Conservation (phyloP, 495 filamentous ascomycete species). For the Geoglossum glabrum region DNA sequence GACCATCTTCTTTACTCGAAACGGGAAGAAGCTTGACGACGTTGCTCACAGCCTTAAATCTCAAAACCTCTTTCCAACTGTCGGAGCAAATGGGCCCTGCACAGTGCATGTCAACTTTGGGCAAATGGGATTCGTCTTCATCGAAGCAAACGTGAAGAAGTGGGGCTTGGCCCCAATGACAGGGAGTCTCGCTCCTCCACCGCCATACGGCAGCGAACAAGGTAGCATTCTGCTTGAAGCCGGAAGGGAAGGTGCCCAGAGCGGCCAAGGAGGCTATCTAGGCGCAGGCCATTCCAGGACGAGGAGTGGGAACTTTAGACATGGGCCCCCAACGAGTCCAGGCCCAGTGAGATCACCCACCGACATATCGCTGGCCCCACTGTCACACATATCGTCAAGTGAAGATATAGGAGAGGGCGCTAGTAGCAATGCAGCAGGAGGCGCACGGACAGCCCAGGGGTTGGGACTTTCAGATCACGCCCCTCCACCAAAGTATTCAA, state of each 20-base stretch:
- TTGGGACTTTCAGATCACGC: neutral
- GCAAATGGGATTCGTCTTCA: conserved; percentile 93
- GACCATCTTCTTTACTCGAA: conserved; percentile 93
- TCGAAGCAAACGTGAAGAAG: conserved; percentile 98
- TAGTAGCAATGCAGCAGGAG: conserved; percentile 26
- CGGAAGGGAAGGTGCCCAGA: conserved; percentile 43
- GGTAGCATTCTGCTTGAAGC: conserved; percentile 87
- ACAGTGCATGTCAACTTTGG: conserved; percentile 93
- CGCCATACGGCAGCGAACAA: conserved; percentile 89
- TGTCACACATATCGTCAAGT: conserved; percentile 48
- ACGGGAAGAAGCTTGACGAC: conserved; percentile 92
- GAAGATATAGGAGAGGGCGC: conserved; percentile 61
- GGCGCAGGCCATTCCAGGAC: conserved; percentile 22
- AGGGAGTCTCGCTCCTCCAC: conserved; percentile 81
- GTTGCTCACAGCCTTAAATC: conserved; percentile 81
- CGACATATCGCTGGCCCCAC: conserved; percentile 76
- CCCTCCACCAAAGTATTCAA: conserved; percentile 5
- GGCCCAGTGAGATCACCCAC: conserved; percentile 84
- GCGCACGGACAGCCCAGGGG: conserved; percentile 10
- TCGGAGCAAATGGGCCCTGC: conserved; percentile 85
- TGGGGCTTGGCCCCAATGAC: conserved; percentile 96
- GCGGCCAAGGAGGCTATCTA: conserved; percentile 35
- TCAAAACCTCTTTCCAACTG: conserved; percentile 90
- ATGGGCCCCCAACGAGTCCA: conserved; percentile 59
- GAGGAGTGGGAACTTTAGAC: conserved; percentile 30